Evolutionary conservation across 257 asterid genomes (phyloP), one percentile per base, ranked within the genome.

Genomic region (Lycium ferocissimum): DNA sequence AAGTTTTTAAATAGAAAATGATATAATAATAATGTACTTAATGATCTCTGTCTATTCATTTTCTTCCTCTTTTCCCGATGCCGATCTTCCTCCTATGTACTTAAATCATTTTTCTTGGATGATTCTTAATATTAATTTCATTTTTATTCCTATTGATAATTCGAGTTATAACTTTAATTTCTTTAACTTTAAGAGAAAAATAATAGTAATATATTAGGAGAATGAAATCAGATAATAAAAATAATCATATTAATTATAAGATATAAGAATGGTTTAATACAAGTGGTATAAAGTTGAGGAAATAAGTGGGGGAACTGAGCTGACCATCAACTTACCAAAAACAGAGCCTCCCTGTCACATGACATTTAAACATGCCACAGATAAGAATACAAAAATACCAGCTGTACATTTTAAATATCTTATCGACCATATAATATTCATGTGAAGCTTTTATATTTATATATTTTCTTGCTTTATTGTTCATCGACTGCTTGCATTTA

Each of bases 401-500:
- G 15, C 62, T 76, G 81, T 22, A 62, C 63, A 22, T 49, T 53
- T 76, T 13, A 51, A 75, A 22, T 49, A 76, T 76, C 62, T 49
- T 76, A 10, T 76, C 0, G 63, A 49, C 12, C 81, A 49, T 20
- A 49, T 75, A 47, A 13, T 22, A 12, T 73, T 47, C 59, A 14
- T 73, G 15, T 47, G 80, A 47, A 10, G 5, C 59, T 58, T 15
- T 17, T 57, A 5, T 6, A 4, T 58, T 17, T 57, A 3, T 22
- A 0, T 20, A n/a, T 9, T 3, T 20, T 62, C 11, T 26, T 65
- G 40, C 40, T 9, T 4, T 10, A 65, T 26, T 65, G 43, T 65
- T 22, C 72, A 4, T 4, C 13, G 40, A 7, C 2, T 66, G 73
- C 3, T 66, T 33, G 45, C 18, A 66, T 66, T 11, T 66, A 20